Base-by-base conservation (phyloP, 768 basidiomycete species). In the Tricholoma bakamatsutake region DNA sequence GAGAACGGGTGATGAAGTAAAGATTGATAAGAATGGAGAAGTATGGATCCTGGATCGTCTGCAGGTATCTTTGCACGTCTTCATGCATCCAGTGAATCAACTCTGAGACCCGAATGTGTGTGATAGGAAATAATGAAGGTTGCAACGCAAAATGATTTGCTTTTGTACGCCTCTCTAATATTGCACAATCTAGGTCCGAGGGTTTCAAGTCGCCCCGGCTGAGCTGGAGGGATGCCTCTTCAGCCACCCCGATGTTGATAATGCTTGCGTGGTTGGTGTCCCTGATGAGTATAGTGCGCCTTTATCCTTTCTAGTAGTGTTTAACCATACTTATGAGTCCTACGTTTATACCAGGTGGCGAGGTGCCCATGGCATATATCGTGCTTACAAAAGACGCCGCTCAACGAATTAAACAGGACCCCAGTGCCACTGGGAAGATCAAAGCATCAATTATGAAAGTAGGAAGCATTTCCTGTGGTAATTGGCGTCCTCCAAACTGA, bases 181-280 rank as follows among this genome's bases (percentile, higher is more conserved):
- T 13, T 67, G 77, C 31, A 50, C 3, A 24, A 24, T 35, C 62
- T 74, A 86, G 71, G 82, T 85, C 42, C 77, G 71, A 62, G 87
- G 88, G 2, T 85, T 84, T 64, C 87, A 89, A 64, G 87, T 89
- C 1, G 84, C 87, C 1, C 87, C 87, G 2, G 85, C 87, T 3
- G 86, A 87, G 59, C 72, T 88, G 8, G 87, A 88, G 62, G 87
- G 80, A 17, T 83, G 83, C 56, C 62, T 86, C n/a, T 65, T 86
- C 24, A 76, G 73, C 43, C 82, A 87, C 59, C 68, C 76, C 0
- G 84, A 85, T 60, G 79, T 88, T 21, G 72, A 74, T 4, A 80
- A 85, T 42, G 74, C 74, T 1, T 87, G 87, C 59, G 85, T 89
- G 1, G 80, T 89, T 15, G 80, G 84, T 0, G 62, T 85, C 31